These are phyloP conservation scores for Ganoderma multipileum DNA, from an alignment of 1,284 basidiomycete genomes.

Conservation along the genomic window DNA sequence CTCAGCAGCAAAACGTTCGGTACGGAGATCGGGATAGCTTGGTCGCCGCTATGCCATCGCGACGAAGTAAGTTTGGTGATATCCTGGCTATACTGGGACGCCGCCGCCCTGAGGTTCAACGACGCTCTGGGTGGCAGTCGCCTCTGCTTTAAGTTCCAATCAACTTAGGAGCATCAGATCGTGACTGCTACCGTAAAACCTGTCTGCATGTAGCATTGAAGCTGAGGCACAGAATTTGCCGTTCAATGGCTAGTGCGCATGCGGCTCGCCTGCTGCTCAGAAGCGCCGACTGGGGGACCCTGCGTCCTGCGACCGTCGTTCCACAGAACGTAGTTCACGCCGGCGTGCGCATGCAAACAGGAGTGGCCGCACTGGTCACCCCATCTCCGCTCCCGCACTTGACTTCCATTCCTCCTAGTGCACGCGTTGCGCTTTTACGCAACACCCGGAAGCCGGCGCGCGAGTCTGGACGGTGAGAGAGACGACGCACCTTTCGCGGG, in stretches of 20 bases:
- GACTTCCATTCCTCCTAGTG: background rate
- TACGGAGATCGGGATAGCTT: background rate
- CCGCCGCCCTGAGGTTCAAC: background rate
- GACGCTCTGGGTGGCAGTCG: background rate
- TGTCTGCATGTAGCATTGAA: background rate
- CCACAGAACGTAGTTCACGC: background rate
- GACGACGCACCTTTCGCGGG: background rate
- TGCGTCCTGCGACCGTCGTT: background rate
- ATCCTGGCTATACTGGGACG: slow-evolving; percentile 1
- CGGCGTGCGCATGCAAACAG: too few relatives aligned
- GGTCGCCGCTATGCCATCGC: background rate
- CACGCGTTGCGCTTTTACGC: background rate
- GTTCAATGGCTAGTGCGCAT: background rate
- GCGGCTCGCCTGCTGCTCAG: background rate
- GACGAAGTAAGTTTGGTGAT: background rate
- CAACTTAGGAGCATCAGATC: background rate
- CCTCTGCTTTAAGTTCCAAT: background rate
- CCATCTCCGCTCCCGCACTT: too few relatives aligned
- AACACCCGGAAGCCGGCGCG: background rate
- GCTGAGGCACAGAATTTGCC: background rate
- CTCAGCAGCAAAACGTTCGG: background rate
- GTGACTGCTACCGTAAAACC: background rate
- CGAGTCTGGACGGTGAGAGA: background rate
- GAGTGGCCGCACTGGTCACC: too few relatives aligned
- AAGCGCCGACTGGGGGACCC: background rate